Conservation (phyloP, 1,139 yeast genomes). For the Hemisphaericaspora xylofermentans region DNA sequence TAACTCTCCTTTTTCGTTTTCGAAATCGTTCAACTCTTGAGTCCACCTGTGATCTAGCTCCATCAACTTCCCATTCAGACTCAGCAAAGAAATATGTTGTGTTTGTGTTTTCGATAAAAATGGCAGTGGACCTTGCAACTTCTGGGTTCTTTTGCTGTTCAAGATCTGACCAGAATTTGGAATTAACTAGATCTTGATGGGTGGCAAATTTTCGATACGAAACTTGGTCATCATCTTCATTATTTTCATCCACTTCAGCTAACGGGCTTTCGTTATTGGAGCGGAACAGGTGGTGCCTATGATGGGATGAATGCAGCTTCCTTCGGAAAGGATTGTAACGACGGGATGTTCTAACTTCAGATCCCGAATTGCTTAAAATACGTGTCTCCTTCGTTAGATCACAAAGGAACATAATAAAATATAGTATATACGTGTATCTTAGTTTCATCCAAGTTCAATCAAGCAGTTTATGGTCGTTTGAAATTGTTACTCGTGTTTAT, state of each 20-base stretch:
- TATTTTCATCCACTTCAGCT: neutral
- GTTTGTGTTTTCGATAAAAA: constrained; percentile 2
- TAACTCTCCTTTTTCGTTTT: neutral
- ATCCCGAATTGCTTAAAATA: no score
- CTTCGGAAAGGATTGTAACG: no score
- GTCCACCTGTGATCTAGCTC: no score
- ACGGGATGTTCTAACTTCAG: no score
- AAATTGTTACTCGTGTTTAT: no score
- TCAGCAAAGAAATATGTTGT: constrained; percentile 3
- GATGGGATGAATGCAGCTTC: no score
- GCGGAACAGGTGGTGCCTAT: neutral
- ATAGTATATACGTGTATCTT: no score
- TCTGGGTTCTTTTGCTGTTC: neutral
- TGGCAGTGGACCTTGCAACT: neutral
- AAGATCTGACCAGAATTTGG: constrained; percentile 3
- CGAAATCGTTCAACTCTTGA: no score
- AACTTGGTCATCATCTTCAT: neutral
- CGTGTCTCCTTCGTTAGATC: no score
- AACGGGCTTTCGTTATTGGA: neutral
- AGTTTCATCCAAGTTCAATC: no score
- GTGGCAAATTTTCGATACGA: neutral
- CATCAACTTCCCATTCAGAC: neutral
- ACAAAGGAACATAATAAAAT: no score
- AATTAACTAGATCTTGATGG: constrained; percentile 1
- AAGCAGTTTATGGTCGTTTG: no score